These are phyloP conservation scores for Pseudogymnoascus sp. DNA, from an alignment of 2,329 filamentous ascomycete genomes.

Conservation along the genomic window DNA sequence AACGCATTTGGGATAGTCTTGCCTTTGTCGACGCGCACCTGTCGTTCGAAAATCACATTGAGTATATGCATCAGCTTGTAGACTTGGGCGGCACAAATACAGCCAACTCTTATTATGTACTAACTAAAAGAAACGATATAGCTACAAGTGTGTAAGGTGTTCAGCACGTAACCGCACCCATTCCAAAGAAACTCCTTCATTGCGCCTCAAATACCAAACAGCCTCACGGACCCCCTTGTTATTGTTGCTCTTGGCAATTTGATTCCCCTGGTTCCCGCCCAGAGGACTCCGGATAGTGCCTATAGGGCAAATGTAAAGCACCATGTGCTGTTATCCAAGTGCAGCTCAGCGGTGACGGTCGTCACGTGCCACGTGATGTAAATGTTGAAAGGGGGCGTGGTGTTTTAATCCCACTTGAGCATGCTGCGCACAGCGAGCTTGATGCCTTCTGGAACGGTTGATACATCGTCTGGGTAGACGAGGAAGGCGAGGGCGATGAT, in stretches of 20 bases:
- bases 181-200: neutral
- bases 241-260: neutral
- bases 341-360: neutral
- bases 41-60: no score
- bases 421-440: slow-evolving; percentile 1
- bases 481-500: slow-evolving; percentile 54
- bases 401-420: neutral
- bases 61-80: no score
- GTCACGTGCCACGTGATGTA: neutral
- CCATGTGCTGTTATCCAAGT: neutral
- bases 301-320: neutral
- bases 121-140: neutral
- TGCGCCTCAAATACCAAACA: neutral
- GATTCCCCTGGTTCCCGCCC: neutral
- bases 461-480: slow-evolving; percentile 48
- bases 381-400: neutral
- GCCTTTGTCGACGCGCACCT: no score
- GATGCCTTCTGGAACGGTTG: neutral
- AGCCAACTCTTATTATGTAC: neutral
- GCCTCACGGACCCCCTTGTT: neutral
- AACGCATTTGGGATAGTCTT: no score
- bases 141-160: slow-evolving; percentile 1
- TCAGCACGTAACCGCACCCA: neutral
- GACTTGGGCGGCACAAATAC: neutral
- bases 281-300: neutral